These are phyloP conservation scores for Exophiala bonariae DNA, from an alignment of 2,329 filamentous ascomycete genomes.

Conservation along the genomic window DNA sequence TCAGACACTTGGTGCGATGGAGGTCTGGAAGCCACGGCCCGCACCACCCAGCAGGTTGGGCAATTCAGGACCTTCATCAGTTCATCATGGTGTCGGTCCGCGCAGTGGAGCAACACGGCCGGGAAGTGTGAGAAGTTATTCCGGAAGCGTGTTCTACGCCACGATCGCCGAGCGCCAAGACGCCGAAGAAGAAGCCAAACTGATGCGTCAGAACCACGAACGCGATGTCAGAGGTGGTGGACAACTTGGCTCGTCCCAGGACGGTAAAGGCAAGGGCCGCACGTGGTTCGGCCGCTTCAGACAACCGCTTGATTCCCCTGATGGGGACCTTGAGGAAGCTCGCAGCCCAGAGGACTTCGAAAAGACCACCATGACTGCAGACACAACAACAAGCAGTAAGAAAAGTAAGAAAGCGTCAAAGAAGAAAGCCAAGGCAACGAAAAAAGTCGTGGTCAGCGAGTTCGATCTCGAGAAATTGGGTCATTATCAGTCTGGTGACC, in stretches of 20 bases:
- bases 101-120: constrained; percentile 32
- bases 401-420: constrained; percentile 7
- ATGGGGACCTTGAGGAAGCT: constrained; percentile 1
- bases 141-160: constrained; percentile 26
- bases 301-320: no score
- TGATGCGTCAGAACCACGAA: constrained; percentile 37
- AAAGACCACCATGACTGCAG: constrained; percentile 18
- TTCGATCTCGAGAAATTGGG: constrained; percentile 48
- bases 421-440: constrained; percentile 29
- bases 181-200: constrained; percentile 36
- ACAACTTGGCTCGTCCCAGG: constrained; percentile 15
- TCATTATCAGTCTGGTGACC: constrained; percentile 37
- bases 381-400: constrained; percentile 15
- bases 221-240: constrained; percentile 15
- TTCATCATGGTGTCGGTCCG: neutral
- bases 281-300: constrained; percentile 20
- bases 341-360: neutral
- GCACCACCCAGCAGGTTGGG: constrained; percentile 20
- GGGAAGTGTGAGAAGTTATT: constrained; percentile 23
- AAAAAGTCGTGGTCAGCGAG: constrained; percentile 40
- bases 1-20: constrained; percentile 38
- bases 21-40: constrained; percentile 22
- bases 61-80: neutral
- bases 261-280: constrained; percentile 10
- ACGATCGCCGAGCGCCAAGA: constrained; percentile 43